phyloP scores from a whole-genome alignment of 805 yeast genomes.

The Wickerhamiella domercqiae region DNA sequence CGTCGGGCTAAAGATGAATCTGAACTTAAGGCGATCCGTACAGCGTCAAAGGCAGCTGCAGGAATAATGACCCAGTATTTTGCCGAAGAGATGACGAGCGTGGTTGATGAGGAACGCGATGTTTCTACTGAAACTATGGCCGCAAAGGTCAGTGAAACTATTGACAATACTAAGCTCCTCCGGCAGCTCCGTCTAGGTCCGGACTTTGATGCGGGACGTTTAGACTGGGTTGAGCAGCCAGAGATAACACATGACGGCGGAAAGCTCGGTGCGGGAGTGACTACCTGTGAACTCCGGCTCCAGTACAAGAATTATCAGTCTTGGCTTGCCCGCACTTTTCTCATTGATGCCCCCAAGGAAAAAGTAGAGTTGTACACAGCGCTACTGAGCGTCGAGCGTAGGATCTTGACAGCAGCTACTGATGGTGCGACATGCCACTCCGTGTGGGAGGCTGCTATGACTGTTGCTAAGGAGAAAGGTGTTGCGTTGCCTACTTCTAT shows the following conservation, averaged over 20 bases:
- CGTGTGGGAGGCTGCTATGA: slow-evolving; percentile 49
- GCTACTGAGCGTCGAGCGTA: slow-evolving; percentile 51
- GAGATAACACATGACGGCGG: slow-evolving; percentile 43
- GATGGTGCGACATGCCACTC: slow-evolving; percentile 55
- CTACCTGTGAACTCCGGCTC: slow-evolving; percentile 68
- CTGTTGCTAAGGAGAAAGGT: slow-evolving; percentile 41
- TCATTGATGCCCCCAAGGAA: slow-evolving; percentile 74
- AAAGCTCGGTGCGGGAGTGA: slow-evolving; percentile 58
- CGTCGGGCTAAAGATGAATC: slow-evolving; percentile 67
- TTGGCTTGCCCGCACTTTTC: slow-evolving; percentile 70
- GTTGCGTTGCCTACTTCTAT: slow-evolving; percentile 66
- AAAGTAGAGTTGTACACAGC: slow-evolving; percentile 70
- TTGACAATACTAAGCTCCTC: slow-evolving; percentile 64
- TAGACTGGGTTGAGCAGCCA: slow-evolving; percentile 93
- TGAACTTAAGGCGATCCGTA: slow-evolving; percentile 48
- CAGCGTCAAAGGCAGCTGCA: slow-evolving; percentile 64
- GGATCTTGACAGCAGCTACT: slow-evolving; percentile 44
- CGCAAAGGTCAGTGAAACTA: slow-evolving; percentile 62
- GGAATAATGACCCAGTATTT: slow-evolving; percentile 61
- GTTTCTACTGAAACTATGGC: slow-evolving; percentile 58
- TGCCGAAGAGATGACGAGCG: slow-evolving; percentile 73
- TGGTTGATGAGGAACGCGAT: slow-evolving; percentile 73
- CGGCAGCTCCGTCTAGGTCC: slow-evolving; percentile 41
- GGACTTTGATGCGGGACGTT: slow-evolving; percentile 57
- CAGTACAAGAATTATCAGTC: slow-evolving; percentile 84